Percentiles rank a stretch among this genome's conserved stretches.
These are phyloP conservation scores for Fraxinus nigra DNA, from an alignment of 305 asterid species.

Conservation along the genomic window DNA sequence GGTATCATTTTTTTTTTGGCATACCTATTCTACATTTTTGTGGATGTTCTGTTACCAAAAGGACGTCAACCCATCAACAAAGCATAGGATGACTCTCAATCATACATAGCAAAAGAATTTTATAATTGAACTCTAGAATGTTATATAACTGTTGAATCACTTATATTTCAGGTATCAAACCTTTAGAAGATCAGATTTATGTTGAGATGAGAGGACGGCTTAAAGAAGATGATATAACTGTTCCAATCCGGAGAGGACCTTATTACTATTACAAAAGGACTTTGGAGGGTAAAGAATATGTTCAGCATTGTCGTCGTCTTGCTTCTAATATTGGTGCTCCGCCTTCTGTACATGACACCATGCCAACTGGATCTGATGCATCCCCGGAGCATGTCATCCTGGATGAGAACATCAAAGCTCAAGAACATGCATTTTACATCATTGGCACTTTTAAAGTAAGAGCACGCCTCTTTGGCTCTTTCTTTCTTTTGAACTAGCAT, in stretches of 20 bases:
- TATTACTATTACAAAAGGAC: conserved; percentile 83
- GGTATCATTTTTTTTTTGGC: background rate
- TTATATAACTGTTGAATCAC: conserved; percentile 19
- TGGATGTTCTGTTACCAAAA: background rate
- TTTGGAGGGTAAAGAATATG: conserved; percentile 88
- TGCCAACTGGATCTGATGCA: conserved; percentile 83
- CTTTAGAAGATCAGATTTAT: conserved; percentile 66
- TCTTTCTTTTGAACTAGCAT: background rate
- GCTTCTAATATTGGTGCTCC: conserved; percentile 42
- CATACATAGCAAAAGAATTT: background rate
- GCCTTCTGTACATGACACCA: conserved; percentile 69
- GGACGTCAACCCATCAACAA: background rate
- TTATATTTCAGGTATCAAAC: conserved; percentile 61
- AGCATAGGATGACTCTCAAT: background rate
- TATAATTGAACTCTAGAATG: background rate
- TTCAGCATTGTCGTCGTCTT: conserved; percentile 69
- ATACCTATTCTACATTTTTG: background rate
- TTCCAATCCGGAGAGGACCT: conserved; percentile 65
- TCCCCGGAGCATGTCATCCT: conserved; percentile 81
- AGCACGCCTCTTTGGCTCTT: background rate
- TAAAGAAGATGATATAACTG: conserved; percentile 91
- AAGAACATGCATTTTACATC: conserved; percentile 55
- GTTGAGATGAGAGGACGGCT: conserved; percentile 82
- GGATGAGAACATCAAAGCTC: conserved; percentile 88
- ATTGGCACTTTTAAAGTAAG: conserved; percentile 77